phyloP scores from a whole-genome alignment of 2,329 filamentous ascomycete species.

The Hypoxylon sp. region DNA sequence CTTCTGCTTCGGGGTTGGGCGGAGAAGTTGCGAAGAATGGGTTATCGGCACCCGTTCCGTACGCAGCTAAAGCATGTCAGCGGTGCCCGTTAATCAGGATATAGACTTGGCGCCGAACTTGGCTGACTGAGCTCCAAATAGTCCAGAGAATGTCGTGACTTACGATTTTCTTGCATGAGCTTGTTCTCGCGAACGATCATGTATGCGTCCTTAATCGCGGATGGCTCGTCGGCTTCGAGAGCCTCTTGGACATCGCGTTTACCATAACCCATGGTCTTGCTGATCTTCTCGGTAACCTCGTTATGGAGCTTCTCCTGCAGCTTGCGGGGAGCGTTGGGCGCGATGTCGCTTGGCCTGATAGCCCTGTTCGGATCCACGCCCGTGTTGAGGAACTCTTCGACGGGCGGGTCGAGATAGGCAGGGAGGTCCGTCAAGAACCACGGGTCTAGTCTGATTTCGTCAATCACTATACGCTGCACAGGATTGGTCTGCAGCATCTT shows the following conservation, averaged over 20 bases:
- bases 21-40: conserved; percentile 55
- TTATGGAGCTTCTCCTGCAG: conserved; percentile 91
- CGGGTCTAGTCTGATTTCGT: conserved; percentile 89
- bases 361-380: conserved; percentile 93
- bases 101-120: background rate
- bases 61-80: conserved; percentile 55
- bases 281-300: conserved; percentile 92
- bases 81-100: conserved; percentile 21
- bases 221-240: conserved; percentile 88
- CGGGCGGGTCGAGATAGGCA: conserved; percentile 83
- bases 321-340: conserved; percentile 77
- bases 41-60: conserved; percentile 51
- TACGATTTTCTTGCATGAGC: conserved; percentile 93
- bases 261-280: conserved; percentile 97
- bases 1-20: conserved; percentile 56
- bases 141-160: conserved; percentile 52
- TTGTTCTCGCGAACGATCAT: conserved; percentile 98
- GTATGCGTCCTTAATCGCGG: conserved; percentile 98
- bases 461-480: conserved; percentile 90
- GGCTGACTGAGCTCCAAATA: background rate
- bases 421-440: conserved; percentile 94
- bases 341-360: conserved; percentile 83
- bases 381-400: conserved; percentile 91
- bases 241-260: conserved; percentile 96
- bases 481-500: conserved; percentile 96